These are phyloP conservation scores for Nepenthes alata DNA, from an alignment of 179 eudicot species.

Conservation along the genomic window DNA sequence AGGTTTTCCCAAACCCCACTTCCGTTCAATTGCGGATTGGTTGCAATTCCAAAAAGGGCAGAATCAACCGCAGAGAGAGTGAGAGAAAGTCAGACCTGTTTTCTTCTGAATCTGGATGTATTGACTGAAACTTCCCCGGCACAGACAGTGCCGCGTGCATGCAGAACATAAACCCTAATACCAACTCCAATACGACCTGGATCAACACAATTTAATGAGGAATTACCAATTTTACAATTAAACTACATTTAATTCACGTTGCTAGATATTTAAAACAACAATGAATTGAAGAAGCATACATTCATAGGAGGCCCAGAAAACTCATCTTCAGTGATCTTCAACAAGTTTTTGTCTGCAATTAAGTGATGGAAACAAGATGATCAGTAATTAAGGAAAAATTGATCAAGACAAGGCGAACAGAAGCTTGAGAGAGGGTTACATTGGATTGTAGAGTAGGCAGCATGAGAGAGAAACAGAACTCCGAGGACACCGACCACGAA, in stretches of 20 bases:
- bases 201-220: background rate
- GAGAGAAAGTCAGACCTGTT: constrained; percentile 38
- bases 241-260: background rate
- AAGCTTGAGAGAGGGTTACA: constrained; percentile 23
- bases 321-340: constrained; percentile 72
- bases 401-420: background rate
- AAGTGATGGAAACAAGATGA: background rate
- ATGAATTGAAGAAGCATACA: constrained; percentile 17
- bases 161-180: constrained; percentile 50
- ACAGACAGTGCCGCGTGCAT: constrained; percentile 63
- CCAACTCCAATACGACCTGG: constrained; percentile 64
- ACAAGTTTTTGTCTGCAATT: constrained; percentile 53
- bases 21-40: too few relatives aligned
- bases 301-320: constrained; percentile 59
- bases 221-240: background rate
- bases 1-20: too few relatives aligned
- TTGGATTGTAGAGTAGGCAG: constrained; percentile 75
- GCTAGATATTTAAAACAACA: background rate
- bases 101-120: constrained; percentile 68
- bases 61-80: background rate
- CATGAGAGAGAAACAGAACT: constrained; percentile 59
- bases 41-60: too few relatives aligned
- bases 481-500: constrained; percentile 53
- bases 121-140: constrained; percentile 62
- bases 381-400: background rate